Evolutionary conservation across 768 basidiomycete genomes (phyloP), one percentile per base, ranked within the genome.

Genomic region (Kwoniella sp.): DNA sequence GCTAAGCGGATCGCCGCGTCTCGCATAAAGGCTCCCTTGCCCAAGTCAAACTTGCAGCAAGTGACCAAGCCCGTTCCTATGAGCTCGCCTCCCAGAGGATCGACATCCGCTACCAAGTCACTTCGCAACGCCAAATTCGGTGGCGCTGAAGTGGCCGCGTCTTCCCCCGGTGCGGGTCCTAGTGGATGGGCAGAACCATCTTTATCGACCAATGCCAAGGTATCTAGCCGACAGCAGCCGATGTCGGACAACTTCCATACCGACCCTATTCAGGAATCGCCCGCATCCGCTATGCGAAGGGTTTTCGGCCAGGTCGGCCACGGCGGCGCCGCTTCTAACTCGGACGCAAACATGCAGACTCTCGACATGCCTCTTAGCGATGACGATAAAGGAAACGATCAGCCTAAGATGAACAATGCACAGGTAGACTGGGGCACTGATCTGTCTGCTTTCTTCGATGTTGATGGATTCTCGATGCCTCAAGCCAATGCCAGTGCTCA

Each of bases 341-440:
- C 58, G 19, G 44, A 48, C 24, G 46, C 44, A n/a, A 51, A 62
- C 6, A 58, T 69, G 47, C 68, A 71, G 47, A 62, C 66, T 27
- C 62, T 72, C 5, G 67, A 72, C 47, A 49, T 77, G 49, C 77
- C 73, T 9, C 54, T 74, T 15, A 68, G 69, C 54, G 74, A 76
- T 40, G 74, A 78, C 30, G 65, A 56, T 1, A 56, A 58, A 9
- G 47, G 19, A 24, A 30, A 47, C 22, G 40, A 56, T 19, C 55
- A 33, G 15, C 10, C 44, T 7, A 26, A 60, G 4, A 40, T 12
- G 12, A 27, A 47, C 19, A 22, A 5, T 30, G n/a, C 47, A 5
- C 61, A 60, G 55, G 40, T 63, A 26, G 63, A 67, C 29, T 76
- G 74, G 74, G 57, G 58, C 36, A 66, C 68, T 1, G 70, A 74